These are phyloP conservation scores for Euptelea pleiosperma DNA, from an alignment of 164 flowering plant species.

Conservation along the genomic window DNA sequence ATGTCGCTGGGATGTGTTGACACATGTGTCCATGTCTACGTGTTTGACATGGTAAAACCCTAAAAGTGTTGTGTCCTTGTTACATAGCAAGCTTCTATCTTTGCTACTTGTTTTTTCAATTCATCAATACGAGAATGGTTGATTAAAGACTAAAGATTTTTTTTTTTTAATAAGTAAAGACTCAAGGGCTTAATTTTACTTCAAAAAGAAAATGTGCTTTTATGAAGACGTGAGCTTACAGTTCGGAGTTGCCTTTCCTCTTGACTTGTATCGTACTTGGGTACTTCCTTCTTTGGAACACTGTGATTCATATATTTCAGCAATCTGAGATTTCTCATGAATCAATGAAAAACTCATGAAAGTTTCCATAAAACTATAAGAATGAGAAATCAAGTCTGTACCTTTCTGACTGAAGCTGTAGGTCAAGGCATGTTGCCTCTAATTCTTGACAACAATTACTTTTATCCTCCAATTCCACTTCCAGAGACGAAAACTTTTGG, in stretches of 20 bases:
- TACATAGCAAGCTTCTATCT: too few relatives aligned
- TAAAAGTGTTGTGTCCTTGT: too few relatives aligned
- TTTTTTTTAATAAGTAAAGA: too few relatives aligned
- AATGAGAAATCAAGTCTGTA: conserved; percentile 18
- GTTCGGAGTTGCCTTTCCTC: conserved; percentile 38
- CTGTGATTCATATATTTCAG: conserved; percentile 27
- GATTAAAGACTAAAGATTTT: too few relatives aligned
- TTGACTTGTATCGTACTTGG: conserved; percentile 20
- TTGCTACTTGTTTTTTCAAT: too few relatives aligned
- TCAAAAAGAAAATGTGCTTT: too few relatives aligned
- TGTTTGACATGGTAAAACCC: too few relatives aligned
- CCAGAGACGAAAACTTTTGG: conserved; percentile 55
- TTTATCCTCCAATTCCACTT: conserved; percentile 66
- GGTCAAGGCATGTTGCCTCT: conserved; percentile 72
- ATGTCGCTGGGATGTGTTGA: too few relatives aligned
- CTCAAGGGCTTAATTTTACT: too few relatives aligned
- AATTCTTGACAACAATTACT: conserved; percentile 59
- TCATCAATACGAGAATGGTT: not conserved
- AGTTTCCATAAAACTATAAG: not conserved
- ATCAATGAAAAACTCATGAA: not conserved
- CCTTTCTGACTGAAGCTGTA: conserved; percentile 81
- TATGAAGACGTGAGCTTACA: conserved; percentile 32
- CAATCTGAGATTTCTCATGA: not conserved
- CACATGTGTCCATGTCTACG: too few relatives aligned
- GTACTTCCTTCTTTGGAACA: conserved; percentile 31